A percentile compares a stretch with the other conserved stretches of the same genome.
Evolutionary conservation across 2,329 filamentous ascomycete genomes (phyloP).

Genomic region (Venturiaceae sp.): DNA sequence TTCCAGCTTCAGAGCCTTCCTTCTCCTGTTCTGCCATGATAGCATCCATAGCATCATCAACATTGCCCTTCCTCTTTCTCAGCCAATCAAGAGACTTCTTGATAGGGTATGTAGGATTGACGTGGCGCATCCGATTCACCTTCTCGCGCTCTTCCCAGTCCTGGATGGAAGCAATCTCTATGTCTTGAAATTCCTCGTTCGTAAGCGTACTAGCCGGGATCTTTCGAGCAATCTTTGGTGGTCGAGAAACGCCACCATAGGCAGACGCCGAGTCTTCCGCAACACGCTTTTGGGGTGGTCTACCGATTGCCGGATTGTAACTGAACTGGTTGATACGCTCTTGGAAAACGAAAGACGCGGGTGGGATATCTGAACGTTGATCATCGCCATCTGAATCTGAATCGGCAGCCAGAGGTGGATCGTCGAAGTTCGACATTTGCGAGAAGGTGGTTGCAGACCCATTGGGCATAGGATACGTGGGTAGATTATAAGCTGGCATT

Average conservation of each 20-base stretch:
- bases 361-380: neutral
- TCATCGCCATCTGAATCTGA: conserved; percentile 7
- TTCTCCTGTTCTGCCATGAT: conserved; percentile 24
- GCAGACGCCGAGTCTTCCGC: conserved; percentile 34
- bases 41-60: conserved; percentile 45
- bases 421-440: conserved; percentile 1
- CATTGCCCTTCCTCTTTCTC: conserved; percentile 38
- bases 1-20: conserved; percentile 11
- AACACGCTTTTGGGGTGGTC: conserved; percentile 23
- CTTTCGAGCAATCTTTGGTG: conserved; percentile 29
- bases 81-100: conserved; percentile 41
- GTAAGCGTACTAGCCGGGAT: conserved; percentile 12
- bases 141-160: conserved; percentile 41
- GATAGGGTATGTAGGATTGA: conserved; percentile 39
- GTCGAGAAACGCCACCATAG: conserved; percentile 24
- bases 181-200: neutral
- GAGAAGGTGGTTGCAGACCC: neutral
- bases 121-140: conserved; percentile 39
- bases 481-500: neutral
- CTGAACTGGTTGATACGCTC: neutral
- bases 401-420: neutral
- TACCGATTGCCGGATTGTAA: neutral
- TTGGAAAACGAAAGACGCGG: neutral
- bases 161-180: conserved; percentile 32
- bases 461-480: neutral